phyloP scores from a whole-genome alignment of 257 asterid genomes.

The Solanum boliviense region DNA sequence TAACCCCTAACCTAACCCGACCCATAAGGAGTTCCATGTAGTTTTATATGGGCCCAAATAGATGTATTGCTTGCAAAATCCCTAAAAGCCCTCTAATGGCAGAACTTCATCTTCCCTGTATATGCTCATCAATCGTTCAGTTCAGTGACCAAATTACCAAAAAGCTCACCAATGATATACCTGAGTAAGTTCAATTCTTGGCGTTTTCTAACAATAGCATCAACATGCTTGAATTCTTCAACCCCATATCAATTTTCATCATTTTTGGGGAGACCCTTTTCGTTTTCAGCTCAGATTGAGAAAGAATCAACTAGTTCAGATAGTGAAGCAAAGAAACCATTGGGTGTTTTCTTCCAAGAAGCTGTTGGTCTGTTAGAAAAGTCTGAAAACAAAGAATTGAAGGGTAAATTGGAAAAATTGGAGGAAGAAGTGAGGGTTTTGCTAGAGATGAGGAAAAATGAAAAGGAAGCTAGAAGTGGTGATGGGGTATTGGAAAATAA shows the following conservation, averaged over 20 bases:
- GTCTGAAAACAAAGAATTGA: conserved; percentile 6
- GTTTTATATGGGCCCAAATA: neutral
- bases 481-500: neutral
- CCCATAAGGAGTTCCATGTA: neutral
- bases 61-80: neutral
- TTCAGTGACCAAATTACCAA: neutral
- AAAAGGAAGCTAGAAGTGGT: neutral
- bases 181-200: conserved; percentile 13
- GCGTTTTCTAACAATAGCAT: neutral
- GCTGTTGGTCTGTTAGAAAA: conserved; percentile 28
- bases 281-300: conserved; percentile 18
- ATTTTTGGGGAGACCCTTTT: conserved; percentile 22
- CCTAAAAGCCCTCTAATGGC: neutral
- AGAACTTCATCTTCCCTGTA: neutral
- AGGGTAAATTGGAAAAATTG: conserved; percentile 26
- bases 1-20: neutral
- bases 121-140: neutral
- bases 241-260: conserved; percentile 7
- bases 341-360: conserved; percentile 42
- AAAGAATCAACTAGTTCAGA: neutral
- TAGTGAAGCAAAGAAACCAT: conserved; percentile 8
- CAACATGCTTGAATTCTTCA: conserved; percentile 1
- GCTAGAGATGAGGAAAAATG: neutral
- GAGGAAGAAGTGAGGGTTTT: conserved; percentile 34
- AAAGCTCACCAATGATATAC: conserved; percentile 12